These are phyloP conservation scores for Sporisorium scitamineum DNA, from an alignment of 1,284 basidiomycete genomes.

Conservation along the genomic window DNA sequence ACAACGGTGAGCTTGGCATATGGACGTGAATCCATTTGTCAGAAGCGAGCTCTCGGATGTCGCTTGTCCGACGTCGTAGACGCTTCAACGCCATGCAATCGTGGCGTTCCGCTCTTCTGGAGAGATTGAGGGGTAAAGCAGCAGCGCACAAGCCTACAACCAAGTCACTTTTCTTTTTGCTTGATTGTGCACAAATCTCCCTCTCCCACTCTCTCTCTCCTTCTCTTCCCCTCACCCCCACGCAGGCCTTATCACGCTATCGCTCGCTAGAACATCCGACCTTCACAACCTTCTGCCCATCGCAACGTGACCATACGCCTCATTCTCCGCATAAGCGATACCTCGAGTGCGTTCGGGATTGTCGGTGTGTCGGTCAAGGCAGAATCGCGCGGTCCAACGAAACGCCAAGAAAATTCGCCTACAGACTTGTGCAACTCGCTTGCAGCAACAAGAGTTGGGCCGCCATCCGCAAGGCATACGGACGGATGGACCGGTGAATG, in stretches of 20 bases:
- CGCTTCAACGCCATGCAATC: background rate
- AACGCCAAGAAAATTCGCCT: too few relatives aligned
- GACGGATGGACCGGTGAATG: background rate
- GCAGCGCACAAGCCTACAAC: too few relatives aligned
- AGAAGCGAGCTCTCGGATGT: background rate
- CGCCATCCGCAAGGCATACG: background rate
- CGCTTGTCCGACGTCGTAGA: background rate
- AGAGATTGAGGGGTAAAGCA: too few relatives aligned
- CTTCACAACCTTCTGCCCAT: background rate
- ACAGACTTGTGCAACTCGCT: background rate
- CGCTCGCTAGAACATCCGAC: background rate
- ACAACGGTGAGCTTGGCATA: background rate
- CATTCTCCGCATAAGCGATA: background rate
- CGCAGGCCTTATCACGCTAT: constrained; percentile 1
- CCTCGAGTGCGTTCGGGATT: background rate
- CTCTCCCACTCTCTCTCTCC: background rate
- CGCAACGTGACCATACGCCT: constrained; percentile 1
- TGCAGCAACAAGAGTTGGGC: background rate
- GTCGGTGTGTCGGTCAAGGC: constrained; percentile 10
- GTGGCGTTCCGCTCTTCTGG: background rate
- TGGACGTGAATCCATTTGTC: background rate
- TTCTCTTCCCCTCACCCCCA: background rate
- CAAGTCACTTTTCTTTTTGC: too few relatives aligned
- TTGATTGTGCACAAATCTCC: too few relatives aligned
- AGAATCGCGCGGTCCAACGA: background rate